Conservation (phyloP, 305 asterid species). For the Fraxinus floribunda region DNA sequence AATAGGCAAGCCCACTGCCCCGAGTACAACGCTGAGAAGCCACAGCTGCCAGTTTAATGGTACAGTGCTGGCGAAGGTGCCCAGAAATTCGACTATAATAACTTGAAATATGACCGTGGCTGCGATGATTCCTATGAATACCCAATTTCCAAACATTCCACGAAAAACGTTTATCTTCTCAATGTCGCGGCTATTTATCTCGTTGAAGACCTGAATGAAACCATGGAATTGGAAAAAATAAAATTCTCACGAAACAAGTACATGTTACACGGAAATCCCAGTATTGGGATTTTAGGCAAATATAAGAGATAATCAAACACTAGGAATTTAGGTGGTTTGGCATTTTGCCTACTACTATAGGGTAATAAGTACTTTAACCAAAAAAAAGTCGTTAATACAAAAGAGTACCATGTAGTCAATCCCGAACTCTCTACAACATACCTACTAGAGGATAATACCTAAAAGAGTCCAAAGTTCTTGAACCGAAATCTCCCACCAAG, state of each 20-base stretch:
- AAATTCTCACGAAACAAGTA: not conserved
- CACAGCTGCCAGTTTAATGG: constrained; percentile 82
- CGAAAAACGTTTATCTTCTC: constrained; percentile 81
- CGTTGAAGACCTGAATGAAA: constrained; percentile 74
- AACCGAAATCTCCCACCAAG: not conserved
- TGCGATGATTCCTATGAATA: constrained; percentile 60
- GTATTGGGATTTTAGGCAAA: not conserved
- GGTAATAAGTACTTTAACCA: not conserved
- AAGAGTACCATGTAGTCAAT: not conserved
- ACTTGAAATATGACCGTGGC: constrained; percentile 76
- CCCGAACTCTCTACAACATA: not conserved
- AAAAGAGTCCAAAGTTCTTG: not conserved
- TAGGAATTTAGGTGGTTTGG: not conserved
- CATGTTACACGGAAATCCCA: not conserved
- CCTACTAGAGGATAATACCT: not conserved
- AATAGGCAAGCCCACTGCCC: constrained; percentile 66
- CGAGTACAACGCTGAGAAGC: constrained; percentile 62
- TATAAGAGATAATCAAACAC: not conserved
- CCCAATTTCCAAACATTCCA: constrained; percentile 66
- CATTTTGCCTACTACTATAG: not conserved
- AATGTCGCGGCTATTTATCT: constrained; percentile 90
- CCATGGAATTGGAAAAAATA: not conserved
- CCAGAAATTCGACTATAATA: constrained; percentile 79
- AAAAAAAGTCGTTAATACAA: not conserved
- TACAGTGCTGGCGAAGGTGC: constrained; percentile 87